phyloP scores from a whole-genome alignment of 441 rosid genomes.

The Mallotus japonicus region DNA sequence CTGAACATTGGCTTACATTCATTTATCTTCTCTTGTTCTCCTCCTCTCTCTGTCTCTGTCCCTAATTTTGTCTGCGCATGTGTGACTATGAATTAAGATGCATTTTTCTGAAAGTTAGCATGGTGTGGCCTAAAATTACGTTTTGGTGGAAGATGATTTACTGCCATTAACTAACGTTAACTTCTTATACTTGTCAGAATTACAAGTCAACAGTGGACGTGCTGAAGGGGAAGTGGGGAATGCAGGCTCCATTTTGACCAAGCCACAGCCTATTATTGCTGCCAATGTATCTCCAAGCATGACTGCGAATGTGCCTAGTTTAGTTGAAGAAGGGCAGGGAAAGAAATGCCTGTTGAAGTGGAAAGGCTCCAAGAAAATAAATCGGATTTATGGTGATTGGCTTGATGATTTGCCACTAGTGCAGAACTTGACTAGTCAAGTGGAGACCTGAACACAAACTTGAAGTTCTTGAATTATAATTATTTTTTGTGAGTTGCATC shows the following conservation, averaged over 20 bases:
- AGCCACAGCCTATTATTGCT: constrained; percentile 36
- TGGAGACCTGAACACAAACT: constrained; percentile 48
- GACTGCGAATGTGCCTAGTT: constrained; percentile 32
- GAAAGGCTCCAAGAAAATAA: constrained; percentile 82
- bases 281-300: constrained; percentile 42
- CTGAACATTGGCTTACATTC: background rate
- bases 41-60: background rate
- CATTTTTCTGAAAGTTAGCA: background rate
- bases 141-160: background rate
- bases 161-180: constrained; percentile 1
- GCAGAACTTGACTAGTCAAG: constrained; percentile 48
- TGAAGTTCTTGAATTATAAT: background rate
- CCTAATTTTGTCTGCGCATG: background rate
- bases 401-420: constrained; percentile 79
- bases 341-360: constrained; percentile 69
- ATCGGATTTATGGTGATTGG: constrained; percentile 90
- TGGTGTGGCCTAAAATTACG: background rate
- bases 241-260: constrained; percentile 29
- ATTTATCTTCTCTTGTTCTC: background rate
- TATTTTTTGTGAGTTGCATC: background rate
- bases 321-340: constrained; percentile 48
- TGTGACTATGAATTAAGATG: background rate
- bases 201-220: constrained; percentile 51
- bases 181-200: constrained; percentile 42
- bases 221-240: constrained; percentile 55